Conservation (phyloP, 2,329 filamentous ascomycete genomes). For the Aschersonia sp. region DNA sequence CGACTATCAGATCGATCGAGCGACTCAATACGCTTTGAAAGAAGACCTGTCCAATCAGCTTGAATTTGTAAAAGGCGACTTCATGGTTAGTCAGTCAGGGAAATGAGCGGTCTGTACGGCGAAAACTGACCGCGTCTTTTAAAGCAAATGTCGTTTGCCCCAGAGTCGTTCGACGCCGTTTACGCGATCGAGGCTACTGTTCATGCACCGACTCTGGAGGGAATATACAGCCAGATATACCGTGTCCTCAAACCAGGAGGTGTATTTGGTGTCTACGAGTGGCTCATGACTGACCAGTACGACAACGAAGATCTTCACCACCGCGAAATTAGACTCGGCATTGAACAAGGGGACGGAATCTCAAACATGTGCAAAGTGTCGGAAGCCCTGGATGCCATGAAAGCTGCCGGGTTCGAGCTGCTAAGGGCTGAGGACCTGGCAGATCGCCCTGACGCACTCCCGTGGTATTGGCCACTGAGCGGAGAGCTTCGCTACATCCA, state of each 20-base stretch:
- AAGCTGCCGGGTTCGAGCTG: conserved; percentile 75
- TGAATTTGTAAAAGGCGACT: conserved; percentile 85
- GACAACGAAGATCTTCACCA: conserved; percentile 79
- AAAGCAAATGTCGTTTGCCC: conserved; percentile 73
- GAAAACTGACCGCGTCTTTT: neutral
- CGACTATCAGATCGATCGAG: conserved; percentile 95
- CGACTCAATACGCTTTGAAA: conserved; percentile 69
- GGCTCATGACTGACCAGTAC: conserved; percentile 95
- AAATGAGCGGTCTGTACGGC: neutral
- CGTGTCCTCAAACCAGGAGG: conserved; percentile 92
- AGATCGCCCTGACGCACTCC: conserved; percentile 56
- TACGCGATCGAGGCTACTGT: conserved; percentile 97
- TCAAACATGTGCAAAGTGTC: conserved; percentile 89
- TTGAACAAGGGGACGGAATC: conserved; percentile 92
- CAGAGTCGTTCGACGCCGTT: conserved; percentile 84
- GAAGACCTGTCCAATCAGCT: conserved; percentile 71
- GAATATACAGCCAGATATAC: conserved; percentile 90
- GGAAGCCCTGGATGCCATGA: conserved; percentile 70
- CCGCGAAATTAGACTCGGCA: conserved; percentile 81
- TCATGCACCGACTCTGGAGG: conserved; percentile 80
- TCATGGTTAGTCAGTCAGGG: conserved; percentile 47
- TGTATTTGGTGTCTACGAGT: conserved; percentile 94
- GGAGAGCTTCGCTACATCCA: conserved; percentile 76
- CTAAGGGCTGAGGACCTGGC: conserved; percentile 79
- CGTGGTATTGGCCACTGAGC: conserved; percentile 90